Evolutionary conservation across 1,284 basidiomycete species (phyloP), one percentile per base, ranked within the genome.

Genomic region (Cutaneotrichosporon spelunceum): DNA sequence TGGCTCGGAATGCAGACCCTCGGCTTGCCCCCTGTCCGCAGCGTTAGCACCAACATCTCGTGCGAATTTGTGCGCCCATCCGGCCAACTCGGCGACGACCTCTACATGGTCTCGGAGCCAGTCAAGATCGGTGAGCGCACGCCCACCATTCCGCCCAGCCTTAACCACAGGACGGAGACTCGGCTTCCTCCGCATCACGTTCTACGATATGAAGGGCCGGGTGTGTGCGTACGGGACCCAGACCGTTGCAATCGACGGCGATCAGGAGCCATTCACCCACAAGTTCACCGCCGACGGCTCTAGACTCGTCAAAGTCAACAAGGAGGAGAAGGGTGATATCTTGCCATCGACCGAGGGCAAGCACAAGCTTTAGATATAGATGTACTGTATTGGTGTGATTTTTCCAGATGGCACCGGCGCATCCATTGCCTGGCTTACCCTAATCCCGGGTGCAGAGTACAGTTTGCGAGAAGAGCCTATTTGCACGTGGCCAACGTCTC

Each of bases 31-130:
- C 45, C 48, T 27, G 26, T 47, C 29, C 27, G 48, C 30, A 57
- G 57, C 2, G 63, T 62, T 9, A 48, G 30, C 33, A 57, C 57
- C 23, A 65, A 65, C 57, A 61, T 65, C 49, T 52, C 45, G 27
- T 26, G 30, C 54, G 63, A 65, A 49, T 65, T 65, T 59, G 50
- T 61, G 33, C 60, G 63, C n/a, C 63, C 63, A 3, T 56, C 53
- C 23, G 63, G 60, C 24, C 23, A 24, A 2, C 39, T 57, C 7
- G 63, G 63, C 11, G 57, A 65, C 21, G 49, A 62, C 16, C 49
- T 65, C 19, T 48, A 48, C 48, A 52, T 50, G 44, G 60, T 56
- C 30, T 49, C 57, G 8, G 44, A 53, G 42, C 57, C 63, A 13
- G 52, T 59, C 21, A 52, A 61, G 57, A 49, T 56, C 24, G 63